Evolutionary conservation across 176 grass and related monocot species (phyloP), one percentile per base, ranked within the genome.

Genomic region (Ensete ventricosum): DNA sequence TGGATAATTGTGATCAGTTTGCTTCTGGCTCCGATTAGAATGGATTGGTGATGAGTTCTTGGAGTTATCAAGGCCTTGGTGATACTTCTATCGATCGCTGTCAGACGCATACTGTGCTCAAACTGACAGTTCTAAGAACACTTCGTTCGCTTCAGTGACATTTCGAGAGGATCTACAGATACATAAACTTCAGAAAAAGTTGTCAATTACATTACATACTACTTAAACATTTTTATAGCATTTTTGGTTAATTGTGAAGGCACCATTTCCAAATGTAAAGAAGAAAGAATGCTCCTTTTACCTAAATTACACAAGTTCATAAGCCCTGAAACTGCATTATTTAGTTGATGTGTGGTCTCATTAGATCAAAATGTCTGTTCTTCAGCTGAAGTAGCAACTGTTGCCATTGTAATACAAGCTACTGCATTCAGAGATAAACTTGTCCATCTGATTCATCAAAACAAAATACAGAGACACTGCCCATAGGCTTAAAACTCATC

Each of bases 1-100:
- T 17, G 68, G 23, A 58, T 83, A 71, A 80, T 73, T 24, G 1
- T 10, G 64, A 17, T 70, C 11, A 5, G 26, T 52, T 80, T 50
- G 9, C 48, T 25, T 19, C 9, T 72, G 23, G n/a, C 11, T 50
- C 59, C 26, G 64, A 11, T 52, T 54, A 2, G 55, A 67, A 19
- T 68, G 62, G 12, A 26, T 57, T 75, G 17, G 62, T 76, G 21
- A 29, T 60, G 0, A 0, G 22, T 81, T 77, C 50, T 21, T 9
- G 19, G 29, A 51, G 57, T 51, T 51, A 8, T 51, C 14, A 50
- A 71, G 29, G 23, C 63, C 22, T 65, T 65, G 63, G 9, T 12
- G 26, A 27, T 23, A 43, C 34, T 43, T 43, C 34, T 43, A 43
- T 43, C 4, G 4, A 43, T 43, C 4, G 3, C 34, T 26, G 27